phyloP scores from a whole-genome alignment of 345 rosid genomes.

The Conringia planisiliqua region DNA sequence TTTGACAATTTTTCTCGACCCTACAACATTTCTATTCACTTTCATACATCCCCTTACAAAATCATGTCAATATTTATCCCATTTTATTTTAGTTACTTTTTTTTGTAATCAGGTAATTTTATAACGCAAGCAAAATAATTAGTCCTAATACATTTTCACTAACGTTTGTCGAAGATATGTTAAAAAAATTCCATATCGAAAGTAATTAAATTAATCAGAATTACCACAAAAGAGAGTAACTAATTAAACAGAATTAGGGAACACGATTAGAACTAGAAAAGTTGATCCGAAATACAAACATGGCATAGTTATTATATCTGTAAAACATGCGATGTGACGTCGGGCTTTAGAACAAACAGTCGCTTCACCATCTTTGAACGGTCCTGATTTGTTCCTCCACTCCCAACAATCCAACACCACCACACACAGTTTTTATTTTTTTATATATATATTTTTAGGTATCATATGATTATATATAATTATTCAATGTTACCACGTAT shows the following conservation, averaged over 20 bases:
- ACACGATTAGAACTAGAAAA: background rate
- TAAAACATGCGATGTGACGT: slow-evolving; percentile 19
- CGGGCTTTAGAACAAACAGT: slow-evolving; percentile 32
- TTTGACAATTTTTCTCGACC: slow-evolving; percentile 13
- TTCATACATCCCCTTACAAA: slow-evolving; percentile 28
- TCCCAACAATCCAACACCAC: slow-evolving; percentile 1
- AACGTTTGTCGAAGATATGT: background rate
- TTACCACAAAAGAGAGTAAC: background rate
- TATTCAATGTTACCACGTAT: background rate
- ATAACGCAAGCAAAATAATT: background rate
- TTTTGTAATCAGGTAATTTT: background rate
- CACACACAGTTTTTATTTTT: background rate
- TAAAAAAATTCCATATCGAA: too few relatives aligned
- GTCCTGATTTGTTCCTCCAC: slow-evolving; percentile 19
- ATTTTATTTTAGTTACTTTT: background rate
- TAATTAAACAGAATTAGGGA: background rate
- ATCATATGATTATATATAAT: background rate
- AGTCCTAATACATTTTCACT: background rate
- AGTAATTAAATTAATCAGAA: background rate
- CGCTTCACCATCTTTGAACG: slow-evolving; percentile 15
- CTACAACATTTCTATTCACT: slow-evolving; percentile 31
- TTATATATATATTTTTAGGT: background rate
- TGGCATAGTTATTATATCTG: background rate
- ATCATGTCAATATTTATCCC: background rate
- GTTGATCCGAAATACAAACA: background rate